Percentiles rank a stretch among this genome's conserved stretches.
These are phyloP conservation scores for Aureobasidium leucospermi DNA, from an alignment of 2,329 filamentous ascomycete genomes.

Conservation along the genomic window DNA sequence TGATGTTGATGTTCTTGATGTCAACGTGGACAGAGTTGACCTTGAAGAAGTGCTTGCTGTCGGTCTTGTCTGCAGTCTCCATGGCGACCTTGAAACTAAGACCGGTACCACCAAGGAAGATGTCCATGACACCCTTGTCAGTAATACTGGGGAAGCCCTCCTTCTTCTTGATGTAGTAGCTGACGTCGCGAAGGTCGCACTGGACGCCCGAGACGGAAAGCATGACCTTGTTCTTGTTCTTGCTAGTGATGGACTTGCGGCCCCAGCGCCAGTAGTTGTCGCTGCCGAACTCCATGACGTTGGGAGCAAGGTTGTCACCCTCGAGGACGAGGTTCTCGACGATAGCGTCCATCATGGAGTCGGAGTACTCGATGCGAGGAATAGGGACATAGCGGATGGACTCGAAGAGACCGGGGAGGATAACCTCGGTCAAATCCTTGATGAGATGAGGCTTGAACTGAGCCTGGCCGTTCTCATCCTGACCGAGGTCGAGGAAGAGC, in stretches of 20 bases:
- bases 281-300: constrained; percentile 76
- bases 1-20: constrained; percentile 75
- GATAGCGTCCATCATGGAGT: constrained; percentile 74
- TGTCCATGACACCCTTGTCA: constrained; percentile 81
- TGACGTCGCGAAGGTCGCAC: constrained; percentile 81
- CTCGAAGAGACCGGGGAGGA: constrained; percentile 76
- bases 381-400: constrained; percentile 84
- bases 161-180: constrained; percentile 94
- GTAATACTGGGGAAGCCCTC: constrained; percentile 81
- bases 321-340: constrained; percentile 94
- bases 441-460: constrained; percentile 88
- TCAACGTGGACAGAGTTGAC: constrained; percentile 80
- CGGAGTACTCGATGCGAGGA: constrained; percentile 87
- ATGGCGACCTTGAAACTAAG: constrained; percentile 89
- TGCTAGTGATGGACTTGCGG: constrained; percentile 76
- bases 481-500: constrained; percentile 84
- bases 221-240: constrained; percentile 77
- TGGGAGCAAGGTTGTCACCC: constrained; percentile 94
- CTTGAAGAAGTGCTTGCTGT: constrained; percentile 85
- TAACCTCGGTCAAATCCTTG: constrained; percentile 81
- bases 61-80: constrained; percentile 68
- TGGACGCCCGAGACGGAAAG: constrained; percentile 84
- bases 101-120: constrained; percentile 78
- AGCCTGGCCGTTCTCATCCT: constrained; percentile 74
- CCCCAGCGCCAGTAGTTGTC: constrained; percentile 96